Conservation (phyloP, 768 basidiomycete genomes). For the Boletus huronensis region DNA sequence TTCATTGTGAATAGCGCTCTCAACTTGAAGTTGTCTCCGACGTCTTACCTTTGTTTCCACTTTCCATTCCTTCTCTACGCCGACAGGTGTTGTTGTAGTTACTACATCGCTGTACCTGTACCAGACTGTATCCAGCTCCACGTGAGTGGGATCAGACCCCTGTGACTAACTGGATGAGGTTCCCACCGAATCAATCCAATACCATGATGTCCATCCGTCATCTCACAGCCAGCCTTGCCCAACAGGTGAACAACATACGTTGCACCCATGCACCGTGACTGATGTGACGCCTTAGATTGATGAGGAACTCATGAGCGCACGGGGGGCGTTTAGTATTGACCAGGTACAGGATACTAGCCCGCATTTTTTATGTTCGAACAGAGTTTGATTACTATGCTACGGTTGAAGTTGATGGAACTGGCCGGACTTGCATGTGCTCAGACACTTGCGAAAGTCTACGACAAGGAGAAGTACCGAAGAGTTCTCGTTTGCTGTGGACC, state of each 20-base stretch:
- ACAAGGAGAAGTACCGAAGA: slow-evolving; percentile 58
- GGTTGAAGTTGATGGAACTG: slow-evolving; percentile 83
- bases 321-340: slow-evolving; percentile 93
- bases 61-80: neutral
- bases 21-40: neutral
- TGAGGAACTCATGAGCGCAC: slow-evolving; percentile 83
- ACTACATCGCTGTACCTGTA: slow-evolving; percentile 6
- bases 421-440: slow-evolving; percentile 95
- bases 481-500: slow-evolving; percentile 97
- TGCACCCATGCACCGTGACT: neutral
- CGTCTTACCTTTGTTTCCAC: neutral
- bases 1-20: slow-evolving; percentile 8
- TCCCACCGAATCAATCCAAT: neutral
- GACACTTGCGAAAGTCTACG: slow-evolving; percentile 75
- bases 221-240: slow-evolving; percentile 68
- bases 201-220: slow-evolving; percentile 55
- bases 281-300: slow-evolving; percentile 63
- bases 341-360: slow-evolving; percentile 49
- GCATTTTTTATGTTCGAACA: neutral
- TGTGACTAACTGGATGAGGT: neutral
- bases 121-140: neutral
- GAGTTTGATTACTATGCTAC: neutral
- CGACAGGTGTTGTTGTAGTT: neutral
- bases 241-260: slow-evolving; percentile 49
- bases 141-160: neutral